Evolutionary conservation across 306 rosid species (phyloP).

Genomic region (Gillenia trifoliata): DNA sequence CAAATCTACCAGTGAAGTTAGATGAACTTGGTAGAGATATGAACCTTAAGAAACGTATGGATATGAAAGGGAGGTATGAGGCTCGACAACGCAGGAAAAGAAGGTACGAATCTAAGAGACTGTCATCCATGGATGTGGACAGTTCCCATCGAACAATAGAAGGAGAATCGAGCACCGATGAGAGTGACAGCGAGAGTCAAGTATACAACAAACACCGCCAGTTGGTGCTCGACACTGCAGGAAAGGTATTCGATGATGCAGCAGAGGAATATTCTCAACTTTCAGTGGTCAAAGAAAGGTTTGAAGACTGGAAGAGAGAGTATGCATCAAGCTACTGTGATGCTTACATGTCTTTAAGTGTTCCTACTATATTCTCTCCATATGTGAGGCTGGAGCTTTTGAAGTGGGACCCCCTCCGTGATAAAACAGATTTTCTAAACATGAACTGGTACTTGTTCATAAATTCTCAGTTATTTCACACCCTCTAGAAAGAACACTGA

Average conservation of each 20-base stretch:
- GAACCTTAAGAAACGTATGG: conserved; percentile 81
- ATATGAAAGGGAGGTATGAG: conserved; percentile 63
- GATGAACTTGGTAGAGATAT: conserved; percentile 94
- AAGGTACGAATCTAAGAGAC: conserved; percentile 42
- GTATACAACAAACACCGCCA: conserved; percentile 61
- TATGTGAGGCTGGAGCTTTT: conserved; percentile 90
- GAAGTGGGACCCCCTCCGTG: conserved; percentile 93
- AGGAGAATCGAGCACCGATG: conserved; percentile 96
- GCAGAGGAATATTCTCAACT: conserved; percentile 81
- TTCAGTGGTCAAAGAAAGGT: conserved; percentile 64
- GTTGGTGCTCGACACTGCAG: conserved; percentile 75
- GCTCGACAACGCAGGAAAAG: conserved; percentile 50
- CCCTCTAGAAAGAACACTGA: background rate
- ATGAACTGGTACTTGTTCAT: conserved; percentile 74
- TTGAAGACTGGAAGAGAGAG: conserved; percentile 87
- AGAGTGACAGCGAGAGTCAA: conserved; percentile 83
- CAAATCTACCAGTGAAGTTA: conserved; percentile 64
- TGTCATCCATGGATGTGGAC: conserved; percentile 56
- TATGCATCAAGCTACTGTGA: conserved; percentile 65
- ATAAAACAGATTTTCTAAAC: conserved; percentile 68
- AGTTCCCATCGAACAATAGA: conserved; percentile 51
- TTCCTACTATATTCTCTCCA: conserved; percentile 84
- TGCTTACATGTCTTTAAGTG: conserved; percentile 87
- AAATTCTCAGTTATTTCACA: conserved; percentile 10
- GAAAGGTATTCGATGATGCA: conserved; percentile 80